Evolutionary conservation across 2,329 filamentous ascomycete genomes (phyloP), one percentile per base, ranked within the genome.

Genomic region (Alternaria brassicae): DNA sequence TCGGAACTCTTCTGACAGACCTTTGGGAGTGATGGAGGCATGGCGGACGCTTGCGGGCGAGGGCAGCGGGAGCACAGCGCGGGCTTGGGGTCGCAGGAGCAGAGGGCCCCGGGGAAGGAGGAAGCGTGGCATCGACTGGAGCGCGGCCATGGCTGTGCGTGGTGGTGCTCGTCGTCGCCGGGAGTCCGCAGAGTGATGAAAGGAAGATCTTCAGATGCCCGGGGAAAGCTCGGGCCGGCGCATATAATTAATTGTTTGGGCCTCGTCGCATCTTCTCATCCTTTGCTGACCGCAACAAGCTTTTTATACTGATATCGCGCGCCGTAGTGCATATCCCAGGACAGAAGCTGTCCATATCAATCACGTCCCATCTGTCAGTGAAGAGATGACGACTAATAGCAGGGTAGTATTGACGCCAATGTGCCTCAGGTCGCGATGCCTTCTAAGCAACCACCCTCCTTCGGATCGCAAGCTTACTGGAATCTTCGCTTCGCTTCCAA

Each of bases 401-500:
- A 52, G 40, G 6, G 19, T 28, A 57, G 45, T 53, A 53, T 23
- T 41, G 10, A 34, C 21, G 15, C 48, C 32, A 54, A 34, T 27
- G 15, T n/a, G 6, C 42, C 7, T 36, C 36, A 58, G 56, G 3
- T 49, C 15, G 12, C 41, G 32, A 55, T 60, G 44, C 42, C 34
- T 23, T 34, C 39, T n/a, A 60, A 40, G 15, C 39, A 40, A 21
- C 69, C 71, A 3, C 76, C 77, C 2, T 66, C 75, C 0, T 80
- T 77, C 45, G 74, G 74, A 10, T 73, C 71, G 1, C 69, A 66
- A 27, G 63, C 68, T 8, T 79, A 80, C 59, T 79, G 77, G 77
- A 66, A 79, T 34, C 53, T 67, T 5, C 77, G 77, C 32, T 80
- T 79, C 60, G 66, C 67, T 7, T 58, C 66, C 2, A 73, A 77